Evolutionary conservation across 768 basidiomycete species (phyloP).

Genomic region (Tulasnella sp.): DNA sequence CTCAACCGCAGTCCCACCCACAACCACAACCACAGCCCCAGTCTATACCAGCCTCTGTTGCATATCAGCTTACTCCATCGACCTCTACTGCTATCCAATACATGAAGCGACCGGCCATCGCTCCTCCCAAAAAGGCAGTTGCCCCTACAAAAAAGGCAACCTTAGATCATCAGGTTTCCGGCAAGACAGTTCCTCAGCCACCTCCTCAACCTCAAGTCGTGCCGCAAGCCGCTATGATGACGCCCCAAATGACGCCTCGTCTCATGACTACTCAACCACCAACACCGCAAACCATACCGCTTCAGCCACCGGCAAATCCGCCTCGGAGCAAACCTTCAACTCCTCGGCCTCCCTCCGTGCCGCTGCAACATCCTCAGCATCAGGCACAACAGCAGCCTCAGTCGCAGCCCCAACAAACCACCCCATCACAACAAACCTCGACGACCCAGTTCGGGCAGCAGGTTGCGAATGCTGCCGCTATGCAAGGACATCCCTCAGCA

Average conservation of each 20-base stretch:
- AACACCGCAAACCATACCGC: neutral
- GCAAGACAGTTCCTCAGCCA: too few relatives aligned
- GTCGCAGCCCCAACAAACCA: conserved; percentile 18
- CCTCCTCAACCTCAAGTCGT: too few relatives aligned
- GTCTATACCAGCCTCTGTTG: neutral
- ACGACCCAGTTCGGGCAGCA: too few relatives aligned
- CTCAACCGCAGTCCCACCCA: neutral
- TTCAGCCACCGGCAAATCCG: neutral
- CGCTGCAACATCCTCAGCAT: conserved; percentile 20
- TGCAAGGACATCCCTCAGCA: too few relatives aligned
- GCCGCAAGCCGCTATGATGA: neutral
- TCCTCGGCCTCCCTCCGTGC: conserved; percentile 18
- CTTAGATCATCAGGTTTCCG: neutral
- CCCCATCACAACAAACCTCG: too few relatives aligned
- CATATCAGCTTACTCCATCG: conserved; percentile 6
- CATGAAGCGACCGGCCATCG: neutral
- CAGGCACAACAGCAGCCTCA: conserved; percentile 16
- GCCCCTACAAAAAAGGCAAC: neutral
- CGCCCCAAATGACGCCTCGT: neutral
- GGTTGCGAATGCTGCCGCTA: too few relatives aligned
- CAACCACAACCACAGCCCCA: neutral
- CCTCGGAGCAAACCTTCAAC: conserved; percentile 24
- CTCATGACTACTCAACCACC: neutral
- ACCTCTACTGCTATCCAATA: neutral
- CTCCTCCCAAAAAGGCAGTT: conserved; percentile 4